Evolutionary conservation across 176 grass and related monocot genomes (phyloP).

Genomic region (Oryza nivara): DNA sequence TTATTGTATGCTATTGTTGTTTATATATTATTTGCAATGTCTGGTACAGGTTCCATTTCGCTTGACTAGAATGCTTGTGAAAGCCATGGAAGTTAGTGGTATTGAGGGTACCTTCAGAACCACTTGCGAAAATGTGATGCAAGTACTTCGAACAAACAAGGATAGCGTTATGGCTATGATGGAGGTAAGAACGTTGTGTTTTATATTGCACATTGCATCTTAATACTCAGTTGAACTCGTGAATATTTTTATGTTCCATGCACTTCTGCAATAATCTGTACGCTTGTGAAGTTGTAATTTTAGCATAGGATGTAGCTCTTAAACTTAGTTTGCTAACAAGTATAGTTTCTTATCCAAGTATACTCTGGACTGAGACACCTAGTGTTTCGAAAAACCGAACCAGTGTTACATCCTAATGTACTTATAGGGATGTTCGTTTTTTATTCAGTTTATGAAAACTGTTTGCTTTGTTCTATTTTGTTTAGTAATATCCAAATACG

Average conservation of each 20-base stretch:
- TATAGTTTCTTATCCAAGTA: neutral
- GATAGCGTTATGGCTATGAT: conserved; percentile 99
- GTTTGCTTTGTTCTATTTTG: neutral
- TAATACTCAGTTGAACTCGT: neutral
- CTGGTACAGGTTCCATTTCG: conserved; percentile 85
- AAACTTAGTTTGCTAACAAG: neutral
- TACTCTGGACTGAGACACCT: neutral
- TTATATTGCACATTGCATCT: conserved; percentile 1
- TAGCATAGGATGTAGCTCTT: neutral
- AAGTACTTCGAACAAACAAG: conserved; percentile 97
- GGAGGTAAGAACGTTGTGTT: conserved; percentile 66
- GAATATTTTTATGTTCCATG: neutral
- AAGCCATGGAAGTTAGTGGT: conserved; percentile 99
- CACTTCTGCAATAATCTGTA: neutral
- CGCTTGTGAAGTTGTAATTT: neutral
- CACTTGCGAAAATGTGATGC: conserved; percentile 99
- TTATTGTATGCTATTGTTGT: neutral
- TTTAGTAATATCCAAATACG: neutral
- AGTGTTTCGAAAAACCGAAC: neutral
- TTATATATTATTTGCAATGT: conserved; percentile 29
- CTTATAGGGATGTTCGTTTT: neutral
- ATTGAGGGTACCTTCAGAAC: conserved; percentile 98
- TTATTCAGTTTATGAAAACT: neutral
- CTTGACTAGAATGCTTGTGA: conserved; percentile 97
- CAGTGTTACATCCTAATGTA: no score